phyloP scores from a whole-genome alignment of 116 monocot genomes.

The Papilionanthe hybrid region DNA sequence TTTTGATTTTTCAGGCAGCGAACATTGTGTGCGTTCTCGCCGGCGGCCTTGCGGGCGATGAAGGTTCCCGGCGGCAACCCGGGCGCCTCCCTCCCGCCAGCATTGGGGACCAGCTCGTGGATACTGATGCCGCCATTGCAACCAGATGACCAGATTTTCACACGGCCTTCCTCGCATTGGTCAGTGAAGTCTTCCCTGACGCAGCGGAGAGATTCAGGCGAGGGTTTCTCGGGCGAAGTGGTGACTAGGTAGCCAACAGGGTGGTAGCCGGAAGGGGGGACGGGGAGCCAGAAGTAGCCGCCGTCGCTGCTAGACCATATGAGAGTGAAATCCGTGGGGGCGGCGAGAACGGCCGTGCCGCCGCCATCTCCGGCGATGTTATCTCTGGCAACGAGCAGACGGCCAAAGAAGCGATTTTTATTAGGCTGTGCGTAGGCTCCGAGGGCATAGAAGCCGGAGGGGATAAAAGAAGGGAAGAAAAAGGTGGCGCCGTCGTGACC shows the following conservation, averaged over 20 bases:
- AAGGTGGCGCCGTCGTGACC: slow-evolving; percentile 49
- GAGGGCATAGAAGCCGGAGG: slow-evolving; percentile 52
- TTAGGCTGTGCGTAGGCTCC: slow-evolving; percentile 65
- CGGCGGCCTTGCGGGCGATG: slow-evolving; percentile 4
- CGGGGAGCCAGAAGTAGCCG: slow-evolving; percentile 74
- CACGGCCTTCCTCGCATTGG: slow-evolving; percentile 27
- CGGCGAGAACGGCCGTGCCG: slow-evolving; percentile 23
- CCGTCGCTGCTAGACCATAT: slow-evolving; percentile 48
- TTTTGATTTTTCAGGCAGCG: slow-evolving; percentile 53
- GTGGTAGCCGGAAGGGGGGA: slow-evolving; percentile 61
- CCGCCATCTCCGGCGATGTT: background rate
- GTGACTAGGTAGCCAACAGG: slow-evolving; percentile 60
- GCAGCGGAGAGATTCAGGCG: slow-evolving; percentile 35
- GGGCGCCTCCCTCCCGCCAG: slow-evolving; percentile 17
- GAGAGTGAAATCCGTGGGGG: slow-evolving; percentile 42
- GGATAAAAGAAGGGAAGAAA: slow-evolving; percentile 48
- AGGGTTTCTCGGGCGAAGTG: slow-evolving; percentile 50
- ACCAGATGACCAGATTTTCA: slow-evolving; percentile 29
- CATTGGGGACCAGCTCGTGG: slow-evolving; percentile 12
- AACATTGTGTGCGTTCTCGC: background rate
- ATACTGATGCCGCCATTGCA: background rate
- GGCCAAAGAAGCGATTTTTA: slow-evolving; percentile 51
- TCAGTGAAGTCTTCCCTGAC: slow-evolving; percentile 62
- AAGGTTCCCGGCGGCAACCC: slow-evolving; percentile 63
- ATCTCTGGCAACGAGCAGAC: slow-evolving; percentile 49